phyloP scores from a whole-genome alignment of 345 rosid species.

The Eucalyptus albens region DNA sequence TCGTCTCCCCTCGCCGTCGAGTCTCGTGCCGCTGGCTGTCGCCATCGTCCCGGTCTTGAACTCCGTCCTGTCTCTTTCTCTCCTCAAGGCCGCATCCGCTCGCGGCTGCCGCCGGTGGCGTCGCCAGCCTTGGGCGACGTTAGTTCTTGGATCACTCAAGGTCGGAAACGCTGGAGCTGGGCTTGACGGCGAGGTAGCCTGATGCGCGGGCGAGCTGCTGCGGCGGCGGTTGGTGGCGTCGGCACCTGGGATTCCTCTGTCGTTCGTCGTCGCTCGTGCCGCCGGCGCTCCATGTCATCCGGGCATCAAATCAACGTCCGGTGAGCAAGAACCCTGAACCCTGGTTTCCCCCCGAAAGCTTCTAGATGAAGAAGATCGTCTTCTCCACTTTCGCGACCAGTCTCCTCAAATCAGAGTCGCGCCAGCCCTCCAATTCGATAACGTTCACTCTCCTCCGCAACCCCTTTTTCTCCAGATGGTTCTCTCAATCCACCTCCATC shows the following conservation, averaged over 20 bases:
- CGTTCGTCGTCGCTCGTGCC: neutral
- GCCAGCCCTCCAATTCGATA: neutral
- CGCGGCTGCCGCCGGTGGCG: neutral
- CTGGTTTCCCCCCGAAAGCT: neutral
- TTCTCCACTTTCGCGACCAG: neutral
- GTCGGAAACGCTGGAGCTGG: neutral
- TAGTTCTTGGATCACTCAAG: neutral
- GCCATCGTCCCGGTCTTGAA: neutral
- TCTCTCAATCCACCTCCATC: constrained; percentile 74
- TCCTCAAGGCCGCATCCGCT: neutral
- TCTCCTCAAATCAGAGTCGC: neutral
- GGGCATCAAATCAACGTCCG: neutral
- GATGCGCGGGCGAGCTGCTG: neutral
- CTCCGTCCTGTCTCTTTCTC: neutral
- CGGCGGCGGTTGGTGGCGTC: neutral
- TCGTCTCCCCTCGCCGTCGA: neutral
- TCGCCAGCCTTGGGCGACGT: neutral
- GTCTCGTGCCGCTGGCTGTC: neutral
- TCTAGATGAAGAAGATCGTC: neutral
- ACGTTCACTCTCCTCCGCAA: neutral
- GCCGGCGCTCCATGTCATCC: neutral
- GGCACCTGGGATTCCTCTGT: neutral
- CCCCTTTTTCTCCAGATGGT: neutral
- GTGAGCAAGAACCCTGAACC: neutral
- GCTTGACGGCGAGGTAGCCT: neutral